Percentiles rank a stretch among this genome's conserved stretches.
These are phyloP conservation scores for Penicillium crustosum DNA, from an alignment of 2,329 filamentous ascomycete species.

Conservation along the genomic window DNA sequence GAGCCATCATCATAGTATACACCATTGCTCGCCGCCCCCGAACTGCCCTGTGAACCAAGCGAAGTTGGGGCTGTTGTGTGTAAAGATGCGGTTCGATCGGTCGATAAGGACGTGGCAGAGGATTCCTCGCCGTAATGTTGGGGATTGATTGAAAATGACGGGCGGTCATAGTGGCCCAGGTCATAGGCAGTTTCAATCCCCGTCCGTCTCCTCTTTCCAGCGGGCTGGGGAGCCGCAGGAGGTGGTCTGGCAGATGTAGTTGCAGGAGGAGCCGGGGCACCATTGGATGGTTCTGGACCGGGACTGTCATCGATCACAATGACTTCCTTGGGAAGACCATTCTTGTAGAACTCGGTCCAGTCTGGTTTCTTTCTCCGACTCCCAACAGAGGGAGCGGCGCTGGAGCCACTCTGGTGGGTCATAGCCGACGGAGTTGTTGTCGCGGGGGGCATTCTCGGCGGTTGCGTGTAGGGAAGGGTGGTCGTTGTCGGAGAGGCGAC, in stretches of 20 bases:
- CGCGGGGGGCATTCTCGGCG: conserved; percentile 40
- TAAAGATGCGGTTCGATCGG: conserved; percentile 78
- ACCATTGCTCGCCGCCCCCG: conserved; percentile 51
- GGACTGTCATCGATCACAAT: conserved; percentile 76
- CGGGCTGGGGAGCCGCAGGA: conserved; percentile 42
- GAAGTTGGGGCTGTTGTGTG: conserved; percentile 90
- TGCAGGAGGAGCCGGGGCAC: conserved; percentile 22
- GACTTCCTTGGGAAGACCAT: conserved; percentile 78
- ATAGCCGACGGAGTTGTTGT: conserved; percentile 38
- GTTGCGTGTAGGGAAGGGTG: conserved; percentile 35
- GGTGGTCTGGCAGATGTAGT: conserved; percentile 28
- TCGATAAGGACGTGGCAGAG: conserved; percentile 72
- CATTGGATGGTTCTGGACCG: conserved; percentile 40
- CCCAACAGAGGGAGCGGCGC: conserved; percentile 41
- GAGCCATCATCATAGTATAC: conserved; percentile 66
- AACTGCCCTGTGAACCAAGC: conserved; percentile 63
- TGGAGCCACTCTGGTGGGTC: conserved; percentile 40
- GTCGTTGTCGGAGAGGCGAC: conserved; percentile 35
- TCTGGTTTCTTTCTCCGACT: conserved; percentile 61
- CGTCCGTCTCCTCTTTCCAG: conserved; percentile 72
- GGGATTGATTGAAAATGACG: conserved; percentile 71
- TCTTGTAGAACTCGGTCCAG: conserved; percentile 79
- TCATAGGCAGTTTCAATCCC: conserved; percentile 63
- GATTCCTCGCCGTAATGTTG: conserved; percentile 66
- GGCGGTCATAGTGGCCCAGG: conserved; percentile 67